phyloP scores from a whole-genome alignment of 257 asterid genomes.

The Solanum okadae region DNA sequence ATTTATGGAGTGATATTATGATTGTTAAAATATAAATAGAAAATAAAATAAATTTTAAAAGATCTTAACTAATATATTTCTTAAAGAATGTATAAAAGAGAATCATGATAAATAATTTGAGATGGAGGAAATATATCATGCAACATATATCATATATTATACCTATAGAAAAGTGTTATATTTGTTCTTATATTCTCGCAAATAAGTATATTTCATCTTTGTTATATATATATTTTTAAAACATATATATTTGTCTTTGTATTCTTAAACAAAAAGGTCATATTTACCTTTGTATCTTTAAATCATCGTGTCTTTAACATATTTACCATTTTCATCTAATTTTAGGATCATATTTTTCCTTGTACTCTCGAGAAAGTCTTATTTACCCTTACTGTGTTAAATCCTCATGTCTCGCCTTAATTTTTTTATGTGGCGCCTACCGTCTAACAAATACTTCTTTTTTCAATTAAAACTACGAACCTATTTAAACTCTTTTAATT shows the following conservation, averaged over 20 bases:
- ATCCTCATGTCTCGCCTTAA: neutral
- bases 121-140: neutral
- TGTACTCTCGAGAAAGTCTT: neutral
- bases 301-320: neutral
- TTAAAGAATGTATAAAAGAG: neutral
- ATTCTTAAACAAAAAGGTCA: too few species aligned
- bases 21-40: too few species aligned
- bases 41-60: too few species aligned
- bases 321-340: too few species aligned
- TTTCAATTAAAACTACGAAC: neutral
- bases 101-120: neutral
- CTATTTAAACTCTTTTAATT: too few species aligned
- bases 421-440: neutral
- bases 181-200: neutral
- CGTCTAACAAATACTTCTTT: neutral
- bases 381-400: neutral
- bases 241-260: too few species aligned
- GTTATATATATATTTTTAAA: too few species aligned
- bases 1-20: too few species aligned
- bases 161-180: neutral
- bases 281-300: too few species aligned
- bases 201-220: neutral
- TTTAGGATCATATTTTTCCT: too few species aligned
- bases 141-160: neutral
- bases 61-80: neutral